Percentiles rank a stretch among this genome's conserved stretches.
Conservation (phyloP, 164 flowering plant species). For the Vitis riparia region DNA sequence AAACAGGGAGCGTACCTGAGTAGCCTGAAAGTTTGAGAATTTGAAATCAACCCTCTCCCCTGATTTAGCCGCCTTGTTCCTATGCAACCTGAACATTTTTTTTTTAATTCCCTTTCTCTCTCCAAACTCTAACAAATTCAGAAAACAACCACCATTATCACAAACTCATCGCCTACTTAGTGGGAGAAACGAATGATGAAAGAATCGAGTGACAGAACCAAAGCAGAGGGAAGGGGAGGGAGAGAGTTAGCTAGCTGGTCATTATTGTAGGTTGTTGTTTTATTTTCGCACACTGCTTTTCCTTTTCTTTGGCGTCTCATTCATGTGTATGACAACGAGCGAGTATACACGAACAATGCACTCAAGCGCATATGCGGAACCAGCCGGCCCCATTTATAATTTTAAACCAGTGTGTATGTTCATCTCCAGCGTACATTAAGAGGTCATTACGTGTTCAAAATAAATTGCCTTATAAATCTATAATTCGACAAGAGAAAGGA, state of each 20-base stretch:
- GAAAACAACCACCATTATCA: conserved; percentile 4
- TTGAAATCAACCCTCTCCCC: conserved; percentile 70
- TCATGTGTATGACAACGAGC: not conserved
- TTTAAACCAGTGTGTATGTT: too few relatives aligned
- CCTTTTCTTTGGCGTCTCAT: conserved; percentile 14
- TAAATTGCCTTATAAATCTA: too few relatives aligned
- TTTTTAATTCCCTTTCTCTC: conserved; percentile 8
- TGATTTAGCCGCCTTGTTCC: conserved; percentile 41
- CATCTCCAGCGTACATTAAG: too few relatives aligned
- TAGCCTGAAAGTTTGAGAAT: conserved; percentile 52
- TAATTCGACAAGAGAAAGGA: too few relatives aligned
- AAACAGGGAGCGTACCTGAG: conserved; percentile 37
- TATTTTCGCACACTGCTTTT: conserved; percentile 3
- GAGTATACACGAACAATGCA: not conserved
- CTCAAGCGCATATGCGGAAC: too few relatives aligned
- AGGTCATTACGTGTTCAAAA: too few relatives aligned
- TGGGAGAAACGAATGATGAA: not conserved
- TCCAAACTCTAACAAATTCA: not conserved
- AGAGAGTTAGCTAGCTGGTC: conserved; percentile 38
- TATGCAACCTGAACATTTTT: conserved; percentile 68
- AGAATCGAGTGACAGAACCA: not conserved
- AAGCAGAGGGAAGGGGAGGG: conserved; percentile 21
- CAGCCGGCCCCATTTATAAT: too few relatives aligned
- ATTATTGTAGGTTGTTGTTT: conserved; percentile 24
- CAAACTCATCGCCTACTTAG: not conserved